Conservation (phyloP, 441 rosid species). For the Manihot esculenta region DNA sequence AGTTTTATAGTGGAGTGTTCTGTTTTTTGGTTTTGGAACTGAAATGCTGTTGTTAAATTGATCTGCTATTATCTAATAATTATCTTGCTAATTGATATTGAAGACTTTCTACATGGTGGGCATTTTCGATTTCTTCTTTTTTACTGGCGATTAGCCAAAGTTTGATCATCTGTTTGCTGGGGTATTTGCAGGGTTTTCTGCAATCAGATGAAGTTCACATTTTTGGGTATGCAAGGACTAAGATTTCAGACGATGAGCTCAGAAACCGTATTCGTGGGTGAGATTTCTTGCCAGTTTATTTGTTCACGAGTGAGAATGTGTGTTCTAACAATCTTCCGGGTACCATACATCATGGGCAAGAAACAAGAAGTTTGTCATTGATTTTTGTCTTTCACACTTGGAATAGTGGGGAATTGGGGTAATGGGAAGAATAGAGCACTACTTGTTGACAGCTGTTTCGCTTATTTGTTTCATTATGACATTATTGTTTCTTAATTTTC, state of each 20-base stretch:
- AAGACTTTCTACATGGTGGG: background rate
- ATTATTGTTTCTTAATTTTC: background rate
- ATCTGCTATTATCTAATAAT: background rate
- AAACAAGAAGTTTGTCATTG: background rate
- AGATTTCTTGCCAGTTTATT: slow-evolving; percentile 25
- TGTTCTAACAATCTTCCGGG: background rate
- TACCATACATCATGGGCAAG: background rate
- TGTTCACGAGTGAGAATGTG: background rate
- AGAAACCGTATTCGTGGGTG: slow-evolving; percentile 76
- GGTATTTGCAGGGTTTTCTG: slow-evolving; percentile 64
- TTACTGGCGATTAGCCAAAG: slow-evolving; percentile 1
- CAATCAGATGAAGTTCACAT: slow-evolving; percentile 76
- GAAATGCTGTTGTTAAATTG: background rate
- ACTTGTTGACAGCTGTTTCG: background rate
- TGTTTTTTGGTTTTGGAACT: background rate
- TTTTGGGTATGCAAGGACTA: slow-evolving; percentile 95
- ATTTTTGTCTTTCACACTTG: background rate
- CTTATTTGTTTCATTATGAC: background rate
- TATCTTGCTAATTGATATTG: background rate
- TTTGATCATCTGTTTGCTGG: slow-evolving; percentile 13
- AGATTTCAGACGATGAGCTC: slow-evolving; percentile 74
- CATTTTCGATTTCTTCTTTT: background rate
- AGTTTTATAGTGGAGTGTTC: background rate
- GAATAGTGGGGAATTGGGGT: no score
- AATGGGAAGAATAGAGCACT: no score